Evolutionary conservation across 148 eudicot species (phyloP).

Genomic region (Euryodendron excelsum): DNA sequence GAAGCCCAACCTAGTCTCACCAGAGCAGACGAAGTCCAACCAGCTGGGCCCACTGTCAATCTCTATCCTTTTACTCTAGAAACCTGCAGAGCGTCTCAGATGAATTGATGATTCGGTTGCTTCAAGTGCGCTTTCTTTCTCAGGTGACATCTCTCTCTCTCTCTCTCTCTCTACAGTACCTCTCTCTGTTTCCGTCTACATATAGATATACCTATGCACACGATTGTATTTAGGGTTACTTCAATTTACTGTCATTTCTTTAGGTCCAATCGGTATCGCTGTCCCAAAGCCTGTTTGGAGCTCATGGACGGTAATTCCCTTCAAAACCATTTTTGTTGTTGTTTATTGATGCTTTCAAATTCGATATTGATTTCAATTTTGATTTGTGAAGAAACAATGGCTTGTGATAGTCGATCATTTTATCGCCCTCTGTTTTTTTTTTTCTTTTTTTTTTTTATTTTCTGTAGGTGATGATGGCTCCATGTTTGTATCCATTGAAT

Average conservation of each 20-base stretch:
- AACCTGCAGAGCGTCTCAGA: neutral
- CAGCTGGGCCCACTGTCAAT: neutral
- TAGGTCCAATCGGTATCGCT: conserved; percentile 25
- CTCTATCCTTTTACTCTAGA: neutral
- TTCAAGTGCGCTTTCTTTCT: neutral
- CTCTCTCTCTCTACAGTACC: neutral
- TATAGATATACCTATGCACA: neutral
- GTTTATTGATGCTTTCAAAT: neutral
- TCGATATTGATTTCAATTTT: neutral
- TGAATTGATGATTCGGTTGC: conserved; percentile 3
- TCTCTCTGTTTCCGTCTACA: neutral
- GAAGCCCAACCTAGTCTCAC: too few relatives aligned
- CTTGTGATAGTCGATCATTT: neutral
- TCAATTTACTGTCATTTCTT: neutral
- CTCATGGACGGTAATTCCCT: conserved; percentile 41
- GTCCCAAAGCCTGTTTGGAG: neutral
- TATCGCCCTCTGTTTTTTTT: neutral
- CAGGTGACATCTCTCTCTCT: neutral
- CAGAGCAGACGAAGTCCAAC: too few relatives aligned
- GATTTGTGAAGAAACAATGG: neutral
- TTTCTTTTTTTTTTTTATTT: neutral
- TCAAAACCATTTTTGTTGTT: neutral
- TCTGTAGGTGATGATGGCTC: neutral
- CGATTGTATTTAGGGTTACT: neutral
- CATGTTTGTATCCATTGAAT: too few relatives aligned